A percentile compares a stretch with the other conserved stretches of the same genome.
Conservation (phyloP, 2,329 filamentous ascomycete genomes). For the Alternaria consortialis region DNA sequence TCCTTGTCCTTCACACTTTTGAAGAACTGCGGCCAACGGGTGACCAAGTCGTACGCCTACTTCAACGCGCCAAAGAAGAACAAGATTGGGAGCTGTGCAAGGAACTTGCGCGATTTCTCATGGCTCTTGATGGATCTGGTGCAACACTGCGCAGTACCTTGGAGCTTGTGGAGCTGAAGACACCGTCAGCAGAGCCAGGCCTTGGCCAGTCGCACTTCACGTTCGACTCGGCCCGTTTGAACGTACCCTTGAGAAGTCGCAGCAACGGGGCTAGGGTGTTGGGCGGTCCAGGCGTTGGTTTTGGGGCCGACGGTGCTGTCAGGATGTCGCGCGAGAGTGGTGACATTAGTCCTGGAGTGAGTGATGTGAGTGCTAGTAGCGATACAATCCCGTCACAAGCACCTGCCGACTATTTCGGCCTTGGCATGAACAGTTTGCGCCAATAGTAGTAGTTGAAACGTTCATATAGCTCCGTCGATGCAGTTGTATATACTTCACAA, state of each 20-base stretch:
- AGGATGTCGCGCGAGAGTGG: slow-evolving; percentile 26
- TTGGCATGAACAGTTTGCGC: slow-evolving; percentile 19
- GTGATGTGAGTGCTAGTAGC: slow-evolving; percentile 23
- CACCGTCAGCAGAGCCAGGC: slow-evolving; percentile 36
- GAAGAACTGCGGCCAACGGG: slow-evolving; percentile 69
- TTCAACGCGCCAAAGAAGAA: slow-evolving; percentile 81
- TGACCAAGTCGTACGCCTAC: slow-evolving; percentile 80
- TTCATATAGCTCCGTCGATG: background rate
- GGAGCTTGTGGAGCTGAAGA: slow-evolving; percentile 57
- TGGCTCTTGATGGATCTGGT: slow-evolving; percentile 88
- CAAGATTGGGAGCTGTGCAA: slow-evolving; percentile 96
- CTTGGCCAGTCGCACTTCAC: slow-evolving; percentile 42
- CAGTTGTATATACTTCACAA: background rate
- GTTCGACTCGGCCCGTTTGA: slow-evolving; percentile 41
- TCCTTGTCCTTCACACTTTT: slow-evolving; percentile 90
- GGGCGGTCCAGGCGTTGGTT: background rate
- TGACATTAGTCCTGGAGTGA: slow-evolving; percentile 27
- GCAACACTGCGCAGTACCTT: slow-evolving; percentile 79
- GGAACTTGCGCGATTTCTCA: slow-evolving; percentile 92
- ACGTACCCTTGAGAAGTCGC: slow-evolving; percentile 31
- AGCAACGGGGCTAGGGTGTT: slow-evolving; percentile 10
- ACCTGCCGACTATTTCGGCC: slow-evolving; percentile 34
- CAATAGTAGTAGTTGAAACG: slow-evolving; percentile 3
- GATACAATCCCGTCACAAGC: slow-evolving; percentile 13
- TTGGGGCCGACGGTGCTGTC: slow-evolving; percentile 7